Evolutionary conservation across 106 monocot genomes (phyloP).

Genomic region (Dendrobium huoshanense): DNA sequence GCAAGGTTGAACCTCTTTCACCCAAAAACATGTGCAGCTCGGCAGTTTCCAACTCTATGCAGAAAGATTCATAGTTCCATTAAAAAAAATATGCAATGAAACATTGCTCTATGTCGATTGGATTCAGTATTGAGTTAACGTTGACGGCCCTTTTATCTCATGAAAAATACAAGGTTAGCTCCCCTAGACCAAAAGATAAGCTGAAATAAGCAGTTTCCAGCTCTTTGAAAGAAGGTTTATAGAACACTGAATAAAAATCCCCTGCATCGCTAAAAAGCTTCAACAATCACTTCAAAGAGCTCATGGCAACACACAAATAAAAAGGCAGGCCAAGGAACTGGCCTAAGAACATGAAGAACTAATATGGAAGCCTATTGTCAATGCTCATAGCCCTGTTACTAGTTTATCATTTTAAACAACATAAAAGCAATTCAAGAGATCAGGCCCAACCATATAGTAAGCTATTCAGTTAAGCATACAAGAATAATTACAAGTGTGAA

Average conservation of each 20-base stretch:
- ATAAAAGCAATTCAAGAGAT: not conserved
- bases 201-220: not conserved
- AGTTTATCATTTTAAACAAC: not conserved
- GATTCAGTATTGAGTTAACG: not conserved
- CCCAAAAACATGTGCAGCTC: not conserved
- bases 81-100: not conserved
- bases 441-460: too few relatives aligned
- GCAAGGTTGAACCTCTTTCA: not conserved
- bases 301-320: not conserved
- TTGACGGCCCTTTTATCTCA: not conserved
- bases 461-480: not conserved
- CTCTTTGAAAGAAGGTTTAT: not conserved
- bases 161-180: not conserved
- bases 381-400: not conserved
- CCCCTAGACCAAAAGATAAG: not conserved
- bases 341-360: not conserved
- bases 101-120: not conserved
- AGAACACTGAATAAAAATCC: not conserved
- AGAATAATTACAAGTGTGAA: not conserved
- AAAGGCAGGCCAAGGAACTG: not conserved
- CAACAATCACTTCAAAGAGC: not conserved
- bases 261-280: not conserved
- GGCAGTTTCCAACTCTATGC: not conserved
- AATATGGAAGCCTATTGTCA: not conserved
- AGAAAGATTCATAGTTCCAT: not conserved